Base-by-base conservation (phyloP, 2,329 filamentous ascomycete genomes). In the Ceratocystis cubensis region DNA sequence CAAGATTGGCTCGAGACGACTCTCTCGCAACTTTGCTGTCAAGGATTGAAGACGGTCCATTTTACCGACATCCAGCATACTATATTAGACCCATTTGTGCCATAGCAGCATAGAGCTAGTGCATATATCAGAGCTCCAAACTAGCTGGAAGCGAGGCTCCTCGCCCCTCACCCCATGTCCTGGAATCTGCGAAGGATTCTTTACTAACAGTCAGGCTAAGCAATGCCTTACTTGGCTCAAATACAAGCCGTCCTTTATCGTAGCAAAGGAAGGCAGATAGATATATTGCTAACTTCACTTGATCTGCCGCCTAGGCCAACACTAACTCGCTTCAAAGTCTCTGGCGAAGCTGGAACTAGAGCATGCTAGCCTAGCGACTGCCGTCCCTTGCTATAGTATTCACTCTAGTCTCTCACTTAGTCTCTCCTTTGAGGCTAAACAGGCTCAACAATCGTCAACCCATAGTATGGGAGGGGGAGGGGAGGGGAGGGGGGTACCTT, bases 141-240 rank as follows among this genome's bases (percentile, higher is more conserved):
- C 17, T 33, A 37, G 17, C 28, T 15, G n/a, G 28, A 28, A 59
- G 20, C 10, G 20, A 53, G 22, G 20, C 48, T 25, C 20, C 48
- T 25, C 45, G 17, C 46, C 46, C n/a, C 46, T 20, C n/a, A 41
- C 37, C 33, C 46, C 46, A 20, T 25, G 20, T 25, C 56, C 15
- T 59, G 13, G 28, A n/a, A 3, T 37, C 56, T 59, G 56, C 28
- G 56, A 59, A 59, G 56, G 56, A 59, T 59, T 59, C n/a, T 30
- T 6, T 33, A 7, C 30, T 37, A 30, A 59, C 48, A 53, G 25
- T 25, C 48, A 20, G 37, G 10, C 37, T 22, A 53, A 25, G 48
- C 22, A 10, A 15, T 8, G 25, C 48, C 25, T 28, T 50, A 22
- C 22, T 28, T 53, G 48, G 37, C 4, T 13, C 37, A 3, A 41